Evolutionary conservation across 1,284 basidiomycete genomes (phyloP).

Genomic region (Marasmius tenuissimus): DNA sequence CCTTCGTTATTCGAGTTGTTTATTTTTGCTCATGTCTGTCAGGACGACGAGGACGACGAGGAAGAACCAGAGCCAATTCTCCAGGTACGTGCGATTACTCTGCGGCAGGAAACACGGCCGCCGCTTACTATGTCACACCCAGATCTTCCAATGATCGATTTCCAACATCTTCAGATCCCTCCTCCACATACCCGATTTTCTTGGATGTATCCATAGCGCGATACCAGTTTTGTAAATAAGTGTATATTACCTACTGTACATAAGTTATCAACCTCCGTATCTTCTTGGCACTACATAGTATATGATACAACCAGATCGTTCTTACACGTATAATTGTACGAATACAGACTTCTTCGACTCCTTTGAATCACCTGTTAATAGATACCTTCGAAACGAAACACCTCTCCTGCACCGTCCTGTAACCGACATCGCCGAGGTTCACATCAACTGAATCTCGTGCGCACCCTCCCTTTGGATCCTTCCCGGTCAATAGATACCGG

Average conservation of each 20-base stretch:
- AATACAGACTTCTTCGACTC: too few species aligned
- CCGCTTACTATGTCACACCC: not conserved
- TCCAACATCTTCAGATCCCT: not conserved
- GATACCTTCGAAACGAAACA: too few species aligned
- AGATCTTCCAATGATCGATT: not conserved
- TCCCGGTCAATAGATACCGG: too few species aligned
- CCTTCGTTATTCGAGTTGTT: not conserved
- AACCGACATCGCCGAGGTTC: too few species aligned
- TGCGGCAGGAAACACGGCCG: too few species aligned
- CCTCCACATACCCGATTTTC: not conserved
- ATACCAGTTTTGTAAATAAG: not conserved
- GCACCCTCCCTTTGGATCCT: too few species aligned
- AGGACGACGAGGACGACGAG: not conserved
- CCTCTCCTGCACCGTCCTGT: too few species aligned
- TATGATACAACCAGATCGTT: too few species aligned
- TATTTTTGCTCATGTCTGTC: not conserved
- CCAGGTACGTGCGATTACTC: not conserved
- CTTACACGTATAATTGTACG: too few species aligned
- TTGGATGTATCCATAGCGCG: not conserved
- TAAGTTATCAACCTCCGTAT: not conserved
- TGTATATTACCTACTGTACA: not conserved
- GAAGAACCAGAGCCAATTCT: not conserved
- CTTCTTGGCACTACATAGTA: not conserved
- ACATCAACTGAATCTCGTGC: too few species aligned
- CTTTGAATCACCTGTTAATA: too few species aligned